phyloP scores from a whole-genome alignment of 1,139 yeast species.

The Taphrina betulina region DNA sequence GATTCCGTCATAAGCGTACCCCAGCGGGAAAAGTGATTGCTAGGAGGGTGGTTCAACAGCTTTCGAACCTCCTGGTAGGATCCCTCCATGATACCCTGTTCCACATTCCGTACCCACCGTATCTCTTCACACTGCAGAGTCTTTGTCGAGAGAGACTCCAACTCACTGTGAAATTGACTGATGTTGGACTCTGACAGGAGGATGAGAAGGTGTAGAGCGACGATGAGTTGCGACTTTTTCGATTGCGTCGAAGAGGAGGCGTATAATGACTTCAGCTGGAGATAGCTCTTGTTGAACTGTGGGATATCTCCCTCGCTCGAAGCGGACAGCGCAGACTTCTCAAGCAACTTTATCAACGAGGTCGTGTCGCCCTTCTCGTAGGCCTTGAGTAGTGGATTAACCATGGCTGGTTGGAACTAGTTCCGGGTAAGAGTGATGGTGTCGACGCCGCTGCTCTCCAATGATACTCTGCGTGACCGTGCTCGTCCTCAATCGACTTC shows the following conservation, averaged over 20 bases:
- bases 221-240: constrained; percentile 43
- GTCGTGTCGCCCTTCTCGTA: constrained; percentile 10
- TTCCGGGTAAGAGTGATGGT: too few species aligned
- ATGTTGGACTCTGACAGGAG: constrained; percentile 79
- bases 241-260: constrained; percentile 27
- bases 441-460: too few species aligned
- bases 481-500: too few species aligned
- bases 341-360: constrained; percentile 6
- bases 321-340: constrained; percentile 10
- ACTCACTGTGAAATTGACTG: constrained; percentile 83
- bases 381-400: constrained; percentile 27
- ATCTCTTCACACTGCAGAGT: constrained; percentile 60
- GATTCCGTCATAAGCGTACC: constrained; percentile 45
- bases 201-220: constrained; percentile 72
- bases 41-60: constrained; percentile 43
- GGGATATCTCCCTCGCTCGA: constrained; percentile 1
- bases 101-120: constrained; percentile 82
- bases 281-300: constrained; percentile 9
- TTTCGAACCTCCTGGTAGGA: constrained; percentile 91
- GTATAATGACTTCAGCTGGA: constrained; percentile 16
- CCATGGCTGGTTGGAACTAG: too few species aligned
- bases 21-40: constrained; percentile 17
- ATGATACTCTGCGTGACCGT: too few species aligned
- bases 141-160: constrained; percentile 64
- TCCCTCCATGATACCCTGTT: constrained; percentile 95